Conservation (phyloP, 1,139 yeast species). For the Hansenula lynferdii region DNA sequence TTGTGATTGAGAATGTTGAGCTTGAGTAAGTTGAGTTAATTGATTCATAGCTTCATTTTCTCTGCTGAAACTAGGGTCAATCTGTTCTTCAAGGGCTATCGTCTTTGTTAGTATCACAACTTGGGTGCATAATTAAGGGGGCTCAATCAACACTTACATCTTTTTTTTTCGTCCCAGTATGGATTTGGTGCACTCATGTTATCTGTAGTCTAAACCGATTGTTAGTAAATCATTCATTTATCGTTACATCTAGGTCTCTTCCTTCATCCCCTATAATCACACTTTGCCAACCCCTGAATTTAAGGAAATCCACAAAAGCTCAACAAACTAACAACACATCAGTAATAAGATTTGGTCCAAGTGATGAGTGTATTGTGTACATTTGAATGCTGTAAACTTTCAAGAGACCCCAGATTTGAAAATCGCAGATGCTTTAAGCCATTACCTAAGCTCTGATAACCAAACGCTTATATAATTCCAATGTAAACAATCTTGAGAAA, state of each 20-base stretch:
- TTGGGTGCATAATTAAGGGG: too few species aligned
- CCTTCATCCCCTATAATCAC: not conserved
- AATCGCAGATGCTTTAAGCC: not conserved
- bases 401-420: not conserved
- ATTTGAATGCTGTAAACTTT: not conserved
- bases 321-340: too few species aligned
- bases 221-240: slow-evolving; percentile 1
- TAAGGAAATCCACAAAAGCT: too few species aligned
- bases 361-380: too few species aligned
- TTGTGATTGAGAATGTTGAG: not conserved
- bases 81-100: slow-evolving; percentile 14
- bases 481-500: slow-evolving; percentile 1
- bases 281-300: too few species aligned
- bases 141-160: slow-evolving; percentile 7
- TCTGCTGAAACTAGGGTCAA: slow-evolving; percentile 19
- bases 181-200: slow-evolving; percentile 9
- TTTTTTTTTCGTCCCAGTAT: slow-evolving; percentile 15
- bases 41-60: slow-evolving; percentile 8
- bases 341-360: too few species aligned
- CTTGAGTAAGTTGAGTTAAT: slow-evolving; percentile 7
- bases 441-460: slow-evolving; percentile 4
- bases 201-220: not conserved
- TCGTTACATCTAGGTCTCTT: not conserved
- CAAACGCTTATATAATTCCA: slow-evolving; percentile 3
- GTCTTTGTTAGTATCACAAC: not conserved